Percentiles rank a stretch among this genome's conserved stretches.
Conservation (phyloP, 1,284 basidiomycete species). For the Xanthoconium separans region DNA sequence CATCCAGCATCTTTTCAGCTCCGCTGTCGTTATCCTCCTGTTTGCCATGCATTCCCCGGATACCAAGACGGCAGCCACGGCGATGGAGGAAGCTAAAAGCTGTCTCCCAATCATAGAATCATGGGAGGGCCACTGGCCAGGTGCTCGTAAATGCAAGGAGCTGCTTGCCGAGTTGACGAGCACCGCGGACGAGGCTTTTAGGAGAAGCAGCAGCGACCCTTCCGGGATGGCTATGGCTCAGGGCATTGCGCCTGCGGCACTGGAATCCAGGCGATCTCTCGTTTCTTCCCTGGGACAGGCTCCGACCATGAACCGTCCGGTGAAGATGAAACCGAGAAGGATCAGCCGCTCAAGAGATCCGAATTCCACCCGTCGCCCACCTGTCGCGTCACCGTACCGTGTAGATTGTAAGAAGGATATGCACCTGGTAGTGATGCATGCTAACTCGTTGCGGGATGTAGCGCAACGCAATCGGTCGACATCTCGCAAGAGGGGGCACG, state of each 20-base stretch:
- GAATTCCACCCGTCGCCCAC: conserved; percentile 53
- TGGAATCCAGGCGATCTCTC: conserved; percentile 51
- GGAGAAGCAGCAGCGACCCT: conserved; percentile 32
- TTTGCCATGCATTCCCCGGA: conserved; percentile 86
- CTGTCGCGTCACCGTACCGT: conserved; percentile 63
- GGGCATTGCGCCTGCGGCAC: conserved; percentile 33
- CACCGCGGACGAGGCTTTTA: conserved; percentile 67
- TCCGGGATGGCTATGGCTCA: conserved; percentile 30
- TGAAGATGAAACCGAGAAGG: conserved; percentile 54
- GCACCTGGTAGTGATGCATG: conserved; percentile 7
- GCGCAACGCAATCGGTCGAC: conserved; percentile 70
- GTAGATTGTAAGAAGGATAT: conserved; percentile 55
- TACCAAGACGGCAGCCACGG: conserved; percentile 60
- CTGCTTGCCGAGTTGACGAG: conserved; percentile 65
- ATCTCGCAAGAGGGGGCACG: conserved; percentile 68
- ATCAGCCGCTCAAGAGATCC: conserved; percentile 62
- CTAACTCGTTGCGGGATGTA: conserved; percentile 34
- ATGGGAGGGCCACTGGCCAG: conserved; percentile 88
- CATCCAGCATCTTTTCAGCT: conserved; percentile 89
- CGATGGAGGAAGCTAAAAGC: conserved; percentile 80
- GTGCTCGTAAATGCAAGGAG: conserved; percentile 83
- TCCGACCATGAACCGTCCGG: conserved; percentile 42
- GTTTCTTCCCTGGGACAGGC: conserved; percentile 27
- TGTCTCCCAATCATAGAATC: conserved; percentile 71
- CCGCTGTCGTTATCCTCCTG: conserved; percentile 82